Evolutionary conservation across 345 rosid species (phyloP).

Genomic region (Syzygium grande): DNA sequence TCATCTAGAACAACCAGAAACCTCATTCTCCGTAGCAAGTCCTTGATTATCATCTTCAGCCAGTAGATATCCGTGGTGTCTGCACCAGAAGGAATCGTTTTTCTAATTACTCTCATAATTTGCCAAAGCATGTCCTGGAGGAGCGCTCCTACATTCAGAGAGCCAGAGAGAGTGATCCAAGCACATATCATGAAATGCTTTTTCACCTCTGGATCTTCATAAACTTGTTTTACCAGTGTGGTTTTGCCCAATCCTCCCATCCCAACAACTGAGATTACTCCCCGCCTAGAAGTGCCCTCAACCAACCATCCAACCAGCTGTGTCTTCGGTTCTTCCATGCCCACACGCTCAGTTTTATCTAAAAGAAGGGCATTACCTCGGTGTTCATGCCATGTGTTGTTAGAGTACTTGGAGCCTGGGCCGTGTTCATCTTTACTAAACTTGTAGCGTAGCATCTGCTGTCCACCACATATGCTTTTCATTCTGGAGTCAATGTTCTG

Average conservation of each 20-base stretch:
- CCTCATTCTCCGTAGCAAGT: constrained; percentile 10
- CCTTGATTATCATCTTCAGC: constrained; percentile 10
- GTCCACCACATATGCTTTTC: constrained; percentile 5
- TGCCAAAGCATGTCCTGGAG: constrained; percentile 14
- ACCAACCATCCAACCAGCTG: constrained; percentile 12
- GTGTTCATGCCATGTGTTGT: constrained; percentile 6
- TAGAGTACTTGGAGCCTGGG: neutral
- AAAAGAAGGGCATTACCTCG: constrained; percentile 23
- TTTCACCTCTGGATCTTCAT: constrained; percentile 14
- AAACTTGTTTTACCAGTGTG: constrained; percentile 28
- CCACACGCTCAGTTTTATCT: constrained; percentile 27
- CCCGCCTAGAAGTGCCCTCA: neutral
- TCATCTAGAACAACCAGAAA: constrained; percentile 30
- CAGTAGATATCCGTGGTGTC: constrained; percentile 8
- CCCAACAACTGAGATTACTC: constrained; percentile 20
- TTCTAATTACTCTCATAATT: constrained; percentile 8
- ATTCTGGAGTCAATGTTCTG: constrained; percentile 9
- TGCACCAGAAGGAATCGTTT: constrained; percentile 15
- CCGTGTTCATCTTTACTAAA: constrained; percentile 3
- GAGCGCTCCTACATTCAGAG: constrained; percentile 8
- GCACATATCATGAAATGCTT: constrained; percentile 10
- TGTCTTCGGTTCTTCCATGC: constrained; percentile 20
- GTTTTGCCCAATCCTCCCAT: constrained; percentile 42
- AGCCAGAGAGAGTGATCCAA: constrained; percentile 21
- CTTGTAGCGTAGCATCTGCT: constrained; percentile 5